Conservation (phyloP, 805 yeast species). For the Vanderwaltozyma verrucispora region DNA sequence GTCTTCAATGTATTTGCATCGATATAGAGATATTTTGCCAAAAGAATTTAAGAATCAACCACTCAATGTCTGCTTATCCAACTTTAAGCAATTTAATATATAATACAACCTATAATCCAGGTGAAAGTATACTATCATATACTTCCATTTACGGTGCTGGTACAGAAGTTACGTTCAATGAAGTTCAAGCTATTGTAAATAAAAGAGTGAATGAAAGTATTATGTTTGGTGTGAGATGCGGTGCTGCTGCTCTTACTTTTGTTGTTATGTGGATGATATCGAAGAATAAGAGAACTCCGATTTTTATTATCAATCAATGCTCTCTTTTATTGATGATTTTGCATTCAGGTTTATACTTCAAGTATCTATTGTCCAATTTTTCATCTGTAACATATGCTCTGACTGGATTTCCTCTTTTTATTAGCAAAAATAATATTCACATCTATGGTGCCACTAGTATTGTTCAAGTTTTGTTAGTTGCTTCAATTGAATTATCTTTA, state of each 20-base stretch:
- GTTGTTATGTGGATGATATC: slow-evolving; percentile 39
- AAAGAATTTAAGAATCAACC: too few species aligned
- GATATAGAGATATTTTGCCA: too few species aligned
- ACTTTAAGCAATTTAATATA: slow-evolving; percentile 9
- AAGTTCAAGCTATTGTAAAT: slow-evolving; percentile 32
- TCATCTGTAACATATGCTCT: slow-evolving; percentile 38
- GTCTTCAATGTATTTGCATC: too few species aligned
- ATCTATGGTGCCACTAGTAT: slow-evolving; percentile 53
- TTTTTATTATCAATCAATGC: slow-evolving; percentile 61
- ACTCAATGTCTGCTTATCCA: slow-evolving; percentile 1
- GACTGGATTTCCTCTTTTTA: slow-evolving; percentile 36
- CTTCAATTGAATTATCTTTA: slow-evolving; percentile 53
- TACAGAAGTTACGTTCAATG: slow-evolving; percentile 30
- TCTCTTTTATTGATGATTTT: slow-evolving; percentile 47
- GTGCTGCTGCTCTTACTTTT: slow-evolving; percentile 40
- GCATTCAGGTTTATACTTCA: slow-evolving; percentile 51
- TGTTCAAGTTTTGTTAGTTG: slow-evolving; percentile 48
- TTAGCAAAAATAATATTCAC: slow-evolving; percentile 32
- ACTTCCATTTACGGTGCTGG: slow-evolving; percentile 34
- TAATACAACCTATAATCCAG: slow-evolving; percentile 21
- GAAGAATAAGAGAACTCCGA: slow-evolving; percentile 49
- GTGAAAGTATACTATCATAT: slow-evolving; percentile 27
- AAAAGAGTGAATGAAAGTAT: slow-evolving; percentile 32
- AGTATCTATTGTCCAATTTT: slow-evolving; percentile 43
- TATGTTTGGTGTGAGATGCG: slow-evolving; percentile 49